Base-by-base conservation (phyloP, 352 stramenopile species). In the Pythium aristosporum region DNA sequence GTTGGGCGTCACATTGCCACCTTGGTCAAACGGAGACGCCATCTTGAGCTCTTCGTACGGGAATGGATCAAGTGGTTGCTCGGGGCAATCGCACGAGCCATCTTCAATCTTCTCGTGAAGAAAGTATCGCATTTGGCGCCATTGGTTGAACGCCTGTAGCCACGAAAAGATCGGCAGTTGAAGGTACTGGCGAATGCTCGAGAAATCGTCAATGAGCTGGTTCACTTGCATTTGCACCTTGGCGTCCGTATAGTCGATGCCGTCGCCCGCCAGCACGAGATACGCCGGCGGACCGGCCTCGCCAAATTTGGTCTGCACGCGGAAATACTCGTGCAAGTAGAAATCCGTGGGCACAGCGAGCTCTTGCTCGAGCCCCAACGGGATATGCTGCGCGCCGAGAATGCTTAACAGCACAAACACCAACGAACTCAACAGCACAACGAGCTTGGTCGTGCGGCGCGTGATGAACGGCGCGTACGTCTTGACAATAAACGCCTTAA, bases 301-400 rank as follows among this genome's bases (percentile, higher is more conserved):
- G 42, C 87, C 88, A 41, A 85, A 80, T 50, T 85, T 77, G 23
- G 88, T 94, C 64, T 97, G 87, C 34, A 81, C 79, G 42, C 92
- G 69, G 63, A 96, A 97, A 59, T 97, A 97, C 36, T 89, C 80
- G 58, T 96, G 85, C 9, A 97, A 67, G 52, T 97, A 96, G 46
- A 92, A 96, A 51, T 96, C 85, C 0, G 81, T 85, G 7, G 90
- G 90, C 13, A 96, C 81, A 0, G 88, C 90, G 52, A 97, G 75
- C 59, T 95, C 82, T 73, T 96, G 90, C 56, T 96, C 85, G 5
- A 97, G 76, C 5, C 90, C 90, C 30, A 97, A 74, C 21, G 76
- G 77, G n/a, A 96, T 71, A n/a, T 89, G 68, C 0, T 56, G 69
- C 2, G 79, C 80, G 11, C 81, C 87, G 28, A 89, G 73, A 13